Evolutionary conservation across 495 filamentous ascomycete genomes (phyloP).

Genomic region (Aspergillus hancockii): DNA sequence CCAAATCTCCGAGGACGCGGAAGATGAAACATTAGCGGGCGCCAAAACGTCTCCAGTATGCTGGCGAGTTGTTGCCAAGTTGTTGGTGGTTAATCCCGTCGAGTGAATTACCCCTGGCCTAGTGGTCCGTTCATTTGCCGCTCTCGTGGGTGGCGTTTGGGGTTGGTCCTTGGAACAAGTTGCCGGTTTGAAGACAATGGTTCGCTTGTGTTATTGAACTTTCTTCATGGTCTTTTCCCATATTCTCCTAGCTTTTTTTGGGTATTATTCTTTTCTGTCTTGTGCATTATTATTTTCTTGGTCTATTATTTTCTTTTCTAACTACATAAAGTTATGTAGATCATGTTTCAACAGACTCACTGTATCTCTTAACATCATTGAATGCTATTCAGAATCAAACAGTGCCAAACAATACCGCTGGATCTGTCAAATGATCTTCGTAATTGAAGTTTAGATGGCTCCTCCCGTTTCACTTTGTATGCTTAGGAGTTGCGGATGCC

Average conservation of each 20-base stretch:
- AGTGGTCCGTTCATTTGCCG: slow-evolving; percentile 9
- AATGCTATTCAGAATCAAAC: background rate
- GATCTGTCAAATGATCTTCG: background rate
- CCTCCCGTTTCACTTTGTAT: background rate
- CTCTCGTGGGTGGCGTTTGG: slow-evolving; percentile 5
- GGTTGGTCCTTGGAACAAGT: background rate
- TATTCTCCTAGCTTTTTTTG: too few relatives aligned
- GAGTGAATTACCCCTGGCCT: slow-evolving; percentile 9
- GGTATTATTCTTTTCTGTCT: background rate
- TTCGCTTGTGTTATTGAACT: too few relatives aligned
- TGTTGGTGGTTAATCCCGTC: slow-evolving; percentile 26
- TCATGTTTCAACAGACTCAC: background rate
- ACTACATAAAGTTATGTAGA: background rate
- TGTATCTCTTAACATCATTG: background rate
- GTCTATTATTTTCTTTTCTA: background rate
- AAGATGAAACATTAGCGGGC: slow-evolving; percentile 26
- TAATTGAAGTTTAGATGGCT: background rate
- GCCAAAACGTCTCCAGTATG: slow-evolving; percentile 17
- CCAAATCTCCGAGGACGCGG: slow-evolving; percentile 16
- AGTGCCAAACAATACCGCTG: background rate
- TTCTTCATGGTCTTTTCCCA: too few relatives aligned
- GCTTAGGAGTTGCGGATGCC: background rate
- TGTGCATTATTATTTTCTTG: background rate
- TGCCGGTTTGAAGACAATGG: background rate
- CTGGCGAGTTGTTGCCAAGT: slow-evolving; percentile 23